Conservation (phyloP, 768 basidiomycete species). For the Crassisporium funariophilum region DNA sequence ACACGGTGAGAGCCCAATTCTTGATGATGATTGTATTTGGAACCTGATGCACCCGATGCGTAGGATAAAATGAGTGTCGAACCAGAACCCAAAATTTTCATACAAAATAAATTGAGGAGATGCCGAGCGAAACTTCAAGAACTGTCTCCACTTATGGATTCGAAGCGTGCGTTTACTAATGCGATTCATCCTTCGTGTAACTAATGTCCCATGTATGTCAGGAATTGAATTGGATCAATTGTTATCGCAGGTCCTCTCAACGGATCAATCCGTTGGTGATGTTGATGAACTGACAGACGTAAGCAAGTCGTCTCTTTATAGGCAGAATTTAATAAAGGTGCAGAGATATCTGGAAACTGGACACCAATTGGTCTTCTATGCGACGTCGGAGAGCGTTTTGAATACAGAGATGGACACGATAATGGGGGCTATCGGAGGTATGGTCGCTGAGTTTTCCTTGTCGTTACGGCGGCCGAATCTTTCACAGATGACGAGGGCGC, state of each 20-base stretch:
- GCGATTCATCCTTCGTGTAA: slow-evolving; percentile 1
- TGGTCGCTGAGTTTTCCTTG: not conserved
- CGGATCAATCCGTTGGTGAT: slow-evolving; percentile 53
- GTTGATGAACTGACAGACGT: slow-evolving; percentile 63
- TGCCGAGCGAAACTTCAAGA: slow-evolving; percentile 67
- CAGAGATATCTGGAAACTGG: slow-evolving; percentile 66
- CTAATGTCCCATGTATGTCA: slow-evolving; percentile 4
- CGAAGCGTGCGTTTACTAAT: slow-evolving; percentile 57
- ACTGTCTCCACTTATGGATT: slow-evolving; percentile 52
- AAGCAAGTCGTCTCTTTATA: slow-evolving; percentile 16
- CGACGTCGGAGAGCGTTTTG: slow-evolving; percentile 57
- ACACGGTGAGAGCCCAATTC: slow-evolving; percentile 52
- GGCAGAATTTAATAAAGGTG: slow-evolving; percentile 6
- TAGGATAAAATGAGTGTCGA: slow-evolving; percentile 69
- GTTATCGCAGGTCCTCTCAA: slow-evolving; percentile 40
- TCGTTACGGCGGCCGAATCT: slow-evolving; percentile 8
- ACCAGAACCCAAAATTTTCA: slow-evolving; percentile 68
- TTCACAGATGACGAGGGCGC: slow-evolving; percentile 71
- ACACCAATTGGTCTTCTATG: slow-evolving; percentile 58
- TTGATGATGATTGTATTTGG: not conserved
- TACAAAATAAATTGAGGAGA: slow-evolving; percentile 75
- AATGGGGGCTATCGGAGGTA: slow-evolving; percentile 62
- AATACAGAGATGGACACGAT: slow-evolving; percentile 69
- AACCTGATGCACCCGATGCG: slow-evolving; percentile 7
- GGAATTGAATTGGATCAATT: slow-evolving; percentile 53